phyloP scores from a whole-genome alignment of 2,329 filamentous ascomycete genomes.

The Chalaropsis ovoidea region DNA sequence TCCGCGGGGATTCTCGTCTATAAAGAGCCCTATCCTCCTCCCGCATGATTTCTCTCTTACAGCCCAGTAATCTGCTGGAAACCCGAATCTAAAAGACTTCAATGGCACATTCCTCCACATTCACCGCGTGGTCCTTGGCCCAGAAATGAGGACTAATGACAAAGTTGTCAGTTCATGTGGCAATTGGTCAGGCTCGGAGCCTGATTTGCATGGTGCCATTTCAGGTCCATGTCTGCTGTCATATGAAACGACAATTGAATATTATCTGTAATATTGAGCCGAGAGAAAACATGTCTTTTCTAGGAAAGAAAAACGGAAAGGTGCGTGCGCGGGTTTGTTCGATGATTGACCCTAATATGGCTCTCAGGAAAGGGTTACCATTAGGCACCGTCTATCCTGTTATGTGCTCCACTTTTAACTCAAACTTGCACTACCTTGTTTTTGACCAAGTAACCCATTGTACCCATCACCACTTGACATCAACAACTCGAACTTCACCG shows the following conservation, averaged over 20 bases:
- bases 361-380: background rate
- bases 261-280: background rate
- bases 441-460: background rate
- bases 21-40: constrained; percentile 2
- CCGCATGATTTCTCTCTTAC: background rate
- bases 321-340: too few relatives aligned
- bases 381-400: background rate
- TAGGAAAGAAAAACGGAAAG: background rate
- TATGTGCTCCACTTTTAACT: background rate
- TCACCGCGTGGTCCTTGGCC: constrained; percentile 12
- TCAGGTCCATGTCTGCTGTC: constrained; percentile 15
- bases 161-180: constrained; percentile 13
- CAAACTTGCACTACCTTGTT: background rate
- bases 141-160: constrained; percentile 8
- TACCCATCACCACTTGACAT: background rate
- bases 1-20: background rate
- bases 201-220: constrained; percentile 20
- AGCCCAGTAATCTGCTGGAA: background rate
- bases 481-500: background rate
- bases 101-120: constrained; percentile 5
- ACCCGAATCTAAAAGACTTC: background rate
- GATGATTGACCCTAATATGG: background rate
- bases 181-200: background rate
- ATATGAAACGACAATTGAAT: constrained; percentile 5
- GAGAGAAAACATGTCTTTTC: background rate